Conservation (phyloP, 257 asterid genomes). For the Thymus quinquecostatus region DNA sequence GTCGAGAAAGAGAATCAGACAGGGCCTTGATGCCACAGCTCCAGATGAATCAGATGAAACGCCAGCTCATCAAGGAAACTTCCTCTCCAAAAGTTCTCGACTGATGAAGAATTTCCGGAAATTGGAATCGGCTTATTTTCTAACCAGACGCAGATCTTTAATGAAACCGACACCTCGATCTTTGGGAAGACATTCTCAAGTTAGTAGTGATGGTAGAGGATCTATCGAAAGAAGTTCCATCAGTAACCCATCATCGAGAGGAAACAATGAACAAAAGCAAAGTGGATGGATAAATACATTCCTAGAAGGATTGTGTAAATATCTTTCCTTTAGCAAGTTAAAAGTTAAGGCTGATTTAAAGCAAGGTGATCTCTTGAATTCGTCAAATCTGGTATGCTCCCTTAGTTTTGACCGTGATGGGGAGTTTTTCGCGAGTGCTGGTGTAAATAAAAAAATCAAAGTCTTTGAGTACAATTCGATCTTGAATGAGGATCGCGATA, state of each 20-base stretch:
- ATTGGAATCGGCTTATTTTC: slow-evolving; percentile 80
- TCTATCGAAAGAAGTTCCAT: slow-evolving; percentile 76
- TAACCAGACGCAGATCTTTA: slow-evolving; percentile 57
- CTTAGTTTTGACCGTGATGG: slow-evolving; percentile 97
- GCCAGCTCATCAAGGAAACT: slow-evolving; percentile 47
- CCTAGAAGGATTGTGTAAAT: slow-evolving; percentile 81
- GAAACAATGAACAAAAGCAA: slow-evolving; percentile 47
- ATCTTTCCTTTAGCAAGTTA: slow-evolving; percentile 75
- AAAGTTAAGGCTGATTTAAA: slow-evolving; percentile 87
- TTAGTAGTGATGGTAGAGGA: slow-evolving; percentile 55
- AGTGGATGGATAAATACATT: slow-evolving; percentile 79
- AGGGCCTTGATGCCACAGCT: slow-evolving; percentile 35
- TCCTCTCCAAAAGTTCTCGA: slow-evolving; percentile 60
- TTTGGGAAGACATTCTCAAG: slow-evolving; percentile 50
- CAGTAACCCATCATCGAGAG: slow-evolving; percentile 67
- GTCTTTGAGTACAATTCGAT: slow-evolving; percentile 83
- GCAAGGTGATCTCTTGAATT: slow-evolving; percentile 93
- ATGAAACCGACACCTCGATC: slow-evolving; percentile 44
- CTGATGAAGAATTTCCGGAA: slow-evolving; percentile 83
- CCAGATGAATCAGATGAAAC: slow-evolving; percentile 44
- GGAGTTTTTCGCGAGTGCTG: slow-evolving; percentile 96
- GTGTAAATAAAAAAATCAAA: slow-evolving; percentile 97
- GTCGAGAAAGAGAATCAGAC: slow-evolving; percentile 76
- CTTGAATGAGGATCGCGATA: slow-evolving; percentile 74
- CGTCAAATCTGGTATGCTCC: slow-evolving; percentile 92